Evolutionary conservation across 179 eudicot species (phyloP).

Genomic region (Beta macrorhiza): DNA sequence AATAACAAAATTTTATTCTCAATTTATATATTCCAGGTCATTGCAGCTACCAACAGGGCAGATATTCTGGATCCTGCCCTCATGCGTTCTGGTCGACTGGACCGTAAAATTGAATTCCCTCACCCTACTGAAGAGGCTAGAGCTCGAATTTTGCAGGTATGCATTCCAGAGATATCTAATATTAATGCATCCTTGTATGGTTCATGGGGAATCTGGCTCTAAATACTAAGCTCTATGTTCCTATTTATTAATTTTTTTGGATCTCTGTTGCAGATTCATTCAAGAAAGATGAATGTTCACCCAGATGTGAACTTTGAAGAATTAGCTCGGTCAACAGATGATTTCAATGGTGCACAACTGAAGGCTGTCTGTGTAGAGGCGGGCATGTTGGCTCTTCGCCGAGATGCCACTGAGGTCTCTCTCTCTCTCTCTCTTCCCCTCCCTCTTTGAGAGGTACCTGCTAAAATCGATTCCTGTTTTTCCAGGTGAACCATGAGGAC

Average conservation of each 20-base stretch:
- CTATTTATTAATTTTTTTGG: neutral
- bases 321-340: constrained; percentile 94
- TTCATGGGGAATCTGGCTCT: neutral
- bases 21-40: constrained; percentile 47
- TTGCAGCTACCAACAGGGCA: constrained; percentile 96
- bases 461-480: neutral
- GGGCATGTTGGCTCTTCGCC: constrained; percentile 95
- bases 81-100: constrained; percentile 94
- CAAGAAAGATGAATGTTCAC: constrained; percentile 96
- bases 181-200: neutral
- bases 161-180: neutral
- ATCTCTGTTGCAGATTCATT: constrained; percentile 64
- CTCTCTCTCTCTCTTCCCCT: neutral
- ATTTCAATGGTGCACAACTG: constrained; percentile 93
- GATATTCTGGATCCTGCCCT: constrained; percentile 96
- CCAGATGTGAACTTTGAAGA: constrained; percentile 98
- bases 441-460: neutral
- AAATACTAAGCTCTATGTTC: neutral
- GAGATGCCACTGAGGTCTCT: constrained; percentile 93
- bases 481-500: constrained; percentile 91
- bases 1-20: neutral
- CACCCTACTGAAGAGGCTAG: constrained; percentile 98
- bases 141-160: constrained; percentile 89
- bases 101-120: constrained; percentile 97
- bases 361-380: constrained; percentile 99